A percentile compares a stretch with the other conserved stretches of the same genome.
These are phyloP conservation scores for Moringa oleifera DNA, from an alignment of 345 rosid species.

Conservation along the genomic window DNA sequence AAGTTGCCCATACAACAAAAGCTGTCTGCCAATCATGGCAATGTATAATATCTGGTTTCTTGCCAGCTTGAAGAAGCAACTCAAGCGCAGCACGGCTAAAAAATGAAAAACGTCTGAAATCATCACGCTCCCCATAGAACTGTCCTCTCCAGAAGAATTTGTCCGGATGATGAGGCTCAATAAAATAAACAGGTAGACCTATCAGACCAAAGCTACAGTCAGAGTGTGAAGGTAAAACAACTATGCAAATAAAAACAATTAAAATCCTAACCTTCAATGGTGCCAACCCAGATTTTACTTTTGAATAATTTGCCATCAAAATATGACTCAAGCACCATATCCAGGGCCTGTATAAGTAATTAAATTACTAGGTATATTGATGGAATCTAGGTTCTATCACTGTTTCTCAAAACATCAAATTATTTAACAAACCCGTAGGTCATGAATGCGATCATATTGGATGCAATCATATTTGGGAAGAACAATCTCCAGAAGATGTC, in stretches of 20 bases:
- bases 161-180: conserved; percentile 94
- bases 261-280: conserved; percentile 60
- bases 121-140: conserved; percentile 89
- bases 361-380: conserved; percentile 10
- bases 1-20: conserved; percentile 62
- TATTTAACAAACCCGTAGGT: conserved; percentile 59
- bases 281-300: conserved; percentile 94
- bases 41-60: conserved; percentile 93
- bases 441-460: conserved; percentile 63
- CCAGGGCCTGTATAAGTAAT: conserved; percentile 59
- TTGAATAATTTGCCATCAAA: conserved; percentile 78
- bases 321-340: conserved; percentile 74
- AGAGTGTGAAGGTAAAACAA: conserved; percentile 21
- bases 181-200: conserved; percentile 96
- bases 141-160: conserved; percentile 97
- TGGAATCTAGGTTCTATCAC: conserved; percentile 1
- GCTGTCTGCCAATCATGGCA: conserved; percentile 99
- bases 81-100: conserved; percentile 97
- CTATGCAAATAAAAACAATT: conserved; percentile 9
- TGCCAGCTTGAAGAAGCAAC: conserved; percentile 84
- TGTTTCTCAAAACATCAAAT: conserved; percentile 7
- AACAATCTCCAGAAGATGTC: conserved; percentile 87
- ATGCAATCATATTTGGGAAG: conserved; percentile 97
- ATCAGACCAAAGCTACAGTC: conserved; percentile 25
- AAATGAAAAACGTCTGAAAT: conserved; percentile 88